Percentiles rank a stretch among this genome's conserved stretches.
These are phyloP conservation scores for Paulownia fortunei DNA, from an alignment of 257 asterid genomes.

Conservation along the genomic window DNA sequence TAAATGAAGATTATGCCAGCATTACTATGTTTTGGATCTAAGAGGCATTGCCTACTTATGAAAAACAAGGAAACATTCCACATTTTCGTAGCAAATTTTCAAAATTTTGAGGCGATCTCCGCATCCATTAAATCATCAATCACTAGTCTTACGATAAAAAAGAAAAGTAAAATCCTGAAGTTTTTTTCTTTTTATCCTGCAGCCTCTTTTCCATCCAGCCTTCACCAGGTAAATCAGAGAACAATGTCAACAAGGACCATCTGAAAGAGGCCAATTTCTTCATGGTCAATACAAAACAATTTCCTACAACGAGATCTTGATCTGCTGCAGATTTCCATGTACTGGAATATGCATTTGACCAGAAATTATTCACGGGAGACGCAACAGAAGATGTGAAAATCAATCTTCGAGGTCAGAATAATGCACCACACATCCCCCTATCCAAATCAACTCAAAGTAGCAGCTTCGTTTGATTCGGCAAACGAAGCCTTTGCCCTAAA, in stretches of 20 bases:
- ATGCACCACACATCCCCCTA: conserved; percentile 28
- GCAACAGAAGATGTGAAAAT: conserved; percentile 27
- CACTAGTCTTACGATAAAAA: background rate
- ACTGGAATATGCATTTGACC: conserved; percentile 24
- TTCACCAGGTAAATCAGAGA: conserved; percentile 26
- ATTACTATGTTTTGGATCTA: conserved; percentile 36
- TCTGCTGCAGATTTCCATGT: conserved; percentile 30
- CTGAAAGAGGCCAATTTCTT: background rate
- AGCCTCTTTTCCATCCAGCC: conserved; percentile 20
- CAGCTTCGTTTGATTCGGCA: conserved; percentile 19
- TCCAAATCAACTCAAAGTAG: conserved; percentile 16
- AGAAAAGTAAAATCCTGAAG: conserved; percentile 5
- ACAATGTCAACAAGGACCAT: conserved; percentile 8
- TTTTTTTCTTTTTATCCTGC: conserved; percentile 5
- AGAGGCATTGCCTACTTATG: background rate
- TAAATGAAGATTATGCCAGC: too few relatives aligned
- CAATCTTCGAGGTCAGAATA: conserved; percentile 24
- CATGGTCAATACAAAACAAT: background rate
- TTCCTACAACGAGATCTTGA: conserved; percentile 36
- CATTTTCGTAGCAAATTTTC: conserved; percentile 8
- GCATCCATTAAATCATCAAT: conserved; percentile 22
- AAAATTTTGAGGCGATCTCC: conserved; percentile 14
- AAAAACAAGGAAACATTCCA: conserved; percentile 21
- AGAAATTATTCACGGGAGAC: conserved; percentile 20
- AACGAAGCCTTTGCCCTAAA: conserved; percentile 22